phyloP scores from a whole-genome alignment of 257 asterid species.

The Galeopsis tetrahit region DNA sequence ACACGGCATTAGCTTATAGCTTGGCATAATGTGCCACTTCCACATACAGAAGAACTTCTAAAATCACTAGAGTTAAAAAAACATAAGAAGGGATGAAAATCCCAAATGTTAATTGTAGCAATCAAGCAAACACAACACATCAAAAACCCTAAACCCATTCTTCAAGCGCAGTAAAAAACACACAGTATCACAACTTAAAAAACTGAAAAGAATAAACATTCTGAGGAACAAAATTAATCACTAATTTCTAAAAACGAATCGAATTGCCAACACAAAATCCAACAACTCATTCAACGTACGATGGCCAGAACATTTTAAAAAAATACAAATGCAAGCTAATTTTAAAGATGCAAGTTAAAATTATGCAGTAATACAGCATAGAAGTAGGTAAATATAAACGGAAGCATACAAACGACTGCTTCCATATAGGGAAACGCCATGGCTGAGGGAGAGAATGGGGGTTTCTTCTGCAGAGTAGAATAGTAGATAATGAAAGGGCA shows the following conservation, averaged over 20 bases:
- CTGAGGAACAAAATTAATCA: neutral
- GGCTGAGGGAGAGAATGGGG: slow-evolving; percentile 33
- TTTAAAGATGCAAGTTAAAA: neutral
- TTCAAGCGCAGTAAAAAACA: slow-evolving; percentile 20
- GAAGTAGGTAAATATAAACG: neutral
- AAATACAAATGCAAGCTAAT: neutral
- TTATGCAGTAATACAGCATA: neutral
- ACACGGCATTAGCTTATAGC: neutral
- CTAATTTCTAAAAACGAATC: slow-evolving; percentile 25
- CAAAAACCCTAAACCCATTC: slow-evolving; percentile 39
- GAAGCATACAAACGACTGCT: slow-evolving; percentile 70
- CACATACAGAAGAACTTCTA: neutral
- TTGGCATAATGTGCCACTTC: slow-evolving; percentile 17
- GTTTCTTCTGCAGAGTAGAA: slow-evolving; percentile 20
- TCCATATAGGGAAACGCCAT: slow-evolving; percentile 96
- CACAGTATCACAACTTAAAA: neutral
- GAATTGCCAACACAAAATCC: slow-evolving; percentile 5
- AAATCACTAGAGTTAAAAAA: neutral
- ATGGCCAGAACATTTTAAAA: neutral
- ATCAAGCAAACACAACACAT: slow-evolving; percentile 14
- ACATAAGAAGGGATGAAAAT: neutral
- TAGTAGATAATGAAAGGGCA: neutral
- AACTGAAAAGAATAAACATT: neutral
- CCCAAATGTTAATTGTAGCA: neutral
- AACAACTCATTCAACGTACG: slow-evolving; percentile 16